Percentiles rank a stretch among this genome's conserved stretches.
phyloP scores from a whole-genome alignment of 192 early-diverging fungal genomes.

The Mycoemilia scoparia region DNA sequence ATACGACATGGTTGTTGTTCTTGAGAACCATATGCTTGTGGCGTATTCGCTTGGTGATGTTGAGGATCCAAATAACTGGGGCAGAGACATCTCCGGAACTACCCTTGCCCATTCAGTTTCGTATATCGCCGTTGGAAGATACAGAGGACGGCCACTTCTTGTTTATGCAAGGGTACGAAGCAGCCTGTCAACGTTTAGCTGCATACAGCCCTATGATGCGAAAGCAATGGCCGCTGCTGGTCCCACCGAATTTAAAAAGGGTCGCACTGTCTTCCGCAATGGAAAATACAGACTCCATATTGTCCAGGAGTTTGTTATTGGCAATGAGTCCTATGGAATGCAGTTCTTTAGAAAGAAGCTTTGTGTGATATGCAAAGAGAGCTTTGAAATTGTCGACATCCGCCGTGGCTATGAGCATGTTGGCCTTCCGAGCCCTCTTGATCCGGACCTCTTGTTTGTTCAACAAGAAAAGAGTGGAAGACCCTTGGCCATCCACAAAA shows the following conservation, averaged over 20 bases:
- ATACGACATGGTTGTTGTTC: slow-evolving; percentile 16
- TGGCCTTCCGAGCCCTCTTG: slow-evolving; percentile 17
- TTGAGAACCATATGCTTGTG: slow-evolving; percentile 18
- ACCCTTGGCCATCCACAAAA: slow-evolving; percentile 19
- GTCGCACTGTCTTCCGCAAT: slow-evolving; percentile 18
- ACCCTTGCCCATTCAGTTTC: slow-evolving; percentile 20
- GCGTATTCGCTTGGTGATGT: slow-evolving; percentile 17
- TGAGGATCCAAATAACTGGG: slow-evolving; percentile 10
- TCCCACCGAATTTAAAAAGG: neutral
- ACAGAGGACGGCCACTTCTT: slow-evolving; percentile 14
- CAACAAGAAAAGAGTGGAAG: slow-evolving; percentile 9
- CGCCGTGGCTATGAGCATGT: slow-evolving; percentile 13
- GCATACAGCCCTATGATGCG: slow-evolving; percentile 15
- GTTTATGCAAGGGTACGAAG: slow-evolving; percentile 24
- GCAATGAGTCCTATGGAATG: slow-evolving; percentile 40
- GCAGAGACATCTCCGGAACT: slow-evolving; percentile 8
- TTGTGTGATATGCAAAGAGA: slow-evolving; percentile 70
- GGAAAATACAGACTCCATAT: slow-evolving; percentile 10
- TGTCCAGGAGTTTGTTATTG: slow-evolving; percentile 26
- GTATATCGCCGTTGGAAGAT: slow-evolving; percentile 24
- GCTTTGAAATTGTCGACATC: slow-evolving; percentile 88
- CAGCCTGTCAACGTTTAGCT: slow-evolving; percentile 28
- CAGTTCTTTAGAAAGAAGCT: slow-evolving; percentile 72
- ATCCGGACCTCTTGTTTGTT: slow-evolving; percentile 28
- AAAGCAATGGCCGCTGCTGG: neutral